Base-by-base conservation (phyloP, 2,329 filamentous ascomycete species). In the Xylaria polymorpha region DNA sequence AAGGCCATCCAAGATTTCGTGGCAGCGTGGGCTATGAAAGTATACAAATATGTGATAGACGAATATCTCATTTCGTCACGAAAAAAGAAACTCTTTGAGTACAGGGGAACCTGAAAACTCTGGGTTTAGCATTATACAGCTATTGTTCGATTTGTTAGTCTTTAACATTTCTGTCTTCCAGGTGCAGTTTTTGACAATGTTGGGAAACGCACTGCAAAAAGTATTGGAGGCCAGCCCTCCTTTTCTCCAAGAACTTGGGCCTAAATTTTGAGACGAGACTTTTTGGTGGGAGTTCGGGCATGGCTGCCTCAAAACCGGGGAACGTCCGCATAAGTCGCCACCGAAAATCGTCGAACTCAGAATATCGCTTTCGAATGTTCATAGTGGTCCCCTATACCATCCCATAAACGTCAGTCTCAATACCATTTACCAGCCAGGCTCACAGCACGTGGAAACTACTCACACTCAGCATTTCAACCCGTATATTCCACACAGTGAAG, bases 401-500 rank as follows among this genome's bases (percentile, higher is more conserved):
- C 25, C 41, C 59, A 50, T 22, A 60, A 35, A 32, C 8, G n/a
- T 72, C 39, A 71, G 68, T 55, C 22, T 59, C 12, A 15, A 6
- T 9, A 14, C 29, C 15, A n/a, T 41, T 55, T 22, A 18, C 20
- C 1, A 25, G 4, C 18, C 2, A 14, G 37, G 25, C 14, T 12
- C 4, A 66, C 72, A 72, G 80, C 75, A 74, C 65, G 55, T 32
- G 62, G 22, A 48, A 32, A 61, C 41, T 14, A 86, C 89, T 79
- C 79, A 94, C 94, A 80, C 90, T 91, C 60, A 98, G 83, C 3
- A 94, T 98, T 79, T 96, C 90, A 53, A 99, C 93, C 57, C 87
- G 89, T 76, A 96, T 94, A 78, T 94, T 96, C 93, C 93, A 99
- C 8, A 97, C 94, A 1, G 98, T 93, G 82, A 98, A 99, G 1